phyloP scores from a whole-genome alignment of 2,329 filamentous ascomycete genomes.

The Fusarium tanahbumbuense region DNA sequence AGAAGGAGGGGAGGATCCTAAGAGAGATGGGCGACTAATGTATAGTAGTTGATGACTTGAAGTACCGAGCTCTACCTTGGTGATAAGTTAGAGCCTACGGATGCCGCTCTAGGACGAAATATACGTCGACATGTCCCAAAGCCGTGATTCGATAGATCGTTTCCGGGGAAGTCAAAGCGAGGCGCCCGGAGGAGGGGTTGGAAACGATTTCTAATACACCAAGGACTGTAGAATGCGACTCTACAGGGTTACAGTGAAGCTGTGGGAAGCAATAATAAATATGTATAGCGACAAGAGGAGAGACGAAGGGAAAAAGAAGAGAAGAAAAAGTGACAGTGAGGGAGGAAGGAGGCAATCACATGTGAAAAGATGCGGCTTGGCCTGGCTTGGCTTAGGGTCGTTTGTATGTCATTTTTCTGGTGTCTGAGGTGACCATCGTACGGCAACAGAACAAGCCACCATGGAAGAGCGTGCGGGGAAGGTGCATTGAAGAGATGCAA shows the following conservation, averaged over 20 bases:
- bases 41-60: slow-evolving; percentile 9
- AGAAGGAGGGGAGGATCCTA: too few relatives aligned
- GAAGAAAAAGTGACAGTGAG: background rate
- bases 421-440: slow-evolving; percentile 20
- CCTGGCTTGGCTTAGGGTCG: slow-evolving; percentile 16
- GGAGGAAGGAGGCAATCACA: slow-evolving; percentile 38
- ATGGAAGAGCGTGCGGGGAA: slow-evolving; percentile 31
- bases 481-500: slow-evolving; percentile 20
- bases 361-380: slow-evolving; percentile 34
- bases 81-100: slow-evolving; percentile 1
- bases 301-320: background rate
- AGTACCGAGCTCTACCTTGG: slow-evolving; percentile 13
- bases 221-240: slow-evolving; percentile 11
- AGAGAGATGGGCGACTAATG: slow-evolving; percentile 12
- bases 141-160: slow-evolving; percentile 26
- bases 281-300: background rate
- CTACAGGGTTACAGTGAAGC: slow-evolving; percentile 16
- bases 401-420: slow-evolving; percentile 12
- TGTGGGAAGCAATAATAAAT: slow-evolving; percentile 3
- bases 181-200: slow-evolving; percentile 27
- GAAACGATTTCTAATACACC: background rate
- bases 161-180: slow-evolving; percentile 24
- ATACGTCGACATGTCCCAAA: slow-evolving; percentile 17
- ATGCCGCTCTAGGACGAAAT: slow-evolving; percentile 19
- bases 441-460: slow-evolving; percentile 30